These are phyloP conservation scores for Gonapodya prolifera DNA, from an alignment of 192 early-diverging fungal species.

Conservation along the genomic window DNA sequence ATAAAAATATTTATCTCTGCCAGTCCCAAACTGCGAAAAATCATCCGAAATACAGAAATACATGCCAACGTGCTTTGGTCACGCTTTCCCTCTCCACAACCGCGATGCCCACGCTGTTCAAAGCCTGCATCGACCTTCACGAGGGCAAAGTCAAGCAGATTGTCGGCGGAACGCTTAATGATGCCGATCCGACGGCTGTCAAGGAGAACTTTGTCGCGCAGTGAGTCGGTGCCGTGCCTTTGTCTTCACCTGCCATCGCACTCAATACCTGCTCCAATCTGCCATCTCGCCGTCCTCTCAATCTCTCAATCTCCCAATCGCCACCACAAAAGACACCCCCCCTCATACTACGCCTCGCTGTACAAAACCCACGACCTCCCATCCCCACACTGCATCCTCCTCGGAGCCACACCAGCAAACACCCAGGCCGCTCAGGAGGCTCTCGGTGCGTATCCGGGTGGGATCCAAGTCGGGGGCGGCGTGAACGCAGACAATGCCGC, in stretches of 20 bases:
- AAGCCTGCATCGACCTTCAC: constrained; percentile 99
- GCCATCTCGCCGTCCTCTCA: too few relatives aligned
- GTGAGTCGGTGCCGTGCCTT: constrained; percentile 17
- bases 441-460: constrained; percentile 68
- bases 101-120: constrained; percentile 76
- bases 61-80: too few relatives aligned
- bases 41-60: too few relatives aligned
- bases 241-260: background rate
- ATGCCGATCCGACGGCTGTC: constrained; percentile 33
- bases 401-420: constrained; percentile 62
- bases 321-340: too few relatives aligned
- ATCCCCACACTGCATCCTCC: constrained; percentile 92
- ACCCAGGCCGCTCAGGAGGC: constrained; percentile 73
- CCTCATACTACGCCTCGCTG: constrained; percentile 68
- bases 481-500: constrained; percentile 77
- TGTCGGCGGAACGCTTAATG: constrained; percentile 78
- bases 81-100: too few relatives aligned
- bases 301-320: constrained; percentile 17
- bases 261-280: too few relatives aligned
- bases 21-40: too few relatives aligned
- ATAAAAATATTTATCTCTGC: too few relatives aligned
- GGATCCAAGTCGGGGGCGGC: constrained; percentile 90
- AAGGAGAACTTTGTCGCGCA: constrained; percentile 88
- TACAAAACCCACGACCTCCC: constrained; percentile 57
- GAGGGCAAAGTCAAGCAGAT: constrained; percentile 97